Evolutionary conservation across 345 rosid genomes (phyloP).

Genomic region (Corymbia maculata): DNA sequence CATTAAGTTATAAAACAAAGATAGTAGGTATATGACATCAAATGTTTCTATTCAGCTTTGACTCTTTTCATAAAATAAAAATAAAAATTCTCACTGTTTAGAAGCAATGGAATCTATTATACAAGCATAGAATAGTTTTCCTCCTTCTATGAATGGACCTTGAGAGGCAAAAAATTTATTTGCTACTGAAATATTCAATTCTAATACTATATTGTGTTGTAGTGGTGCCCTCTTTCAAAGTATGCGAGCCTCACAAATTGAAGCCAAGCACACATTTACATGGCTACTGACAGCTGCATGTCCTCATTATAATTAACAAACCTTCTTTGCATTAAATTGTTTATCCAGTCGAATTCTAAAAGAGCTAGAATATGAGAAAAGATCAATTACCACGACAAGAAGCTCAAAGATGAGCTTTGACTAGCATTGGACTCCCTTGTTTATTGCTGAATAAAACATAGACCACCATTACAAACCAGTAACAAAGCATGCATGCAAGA

Average conservation of each 20-base stretch:
- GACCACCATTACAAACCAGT: background rate
- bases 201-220: background rate
- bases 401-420: background rate
- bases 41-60: background rate
- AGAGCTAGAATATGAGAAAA: background rate
- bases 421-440: background rate
- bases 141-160: background rate
- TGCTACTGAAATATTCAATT: background rate
- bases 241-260: background rate
- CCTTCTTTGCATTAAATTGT: background rate
- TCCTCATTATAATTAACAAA: background rate
- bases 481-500: background rate
- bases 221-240: background rate
- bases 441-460: background rate
- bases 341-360: background rate
- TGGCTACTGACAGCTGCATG: background rate
- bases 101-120: background rate
- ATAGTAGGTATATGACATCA: background rate
- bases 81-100: background rate
- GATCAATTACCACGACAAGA: background rate
- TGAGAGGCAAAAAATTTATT: background rate
- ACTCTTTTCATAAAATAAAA: background rate
- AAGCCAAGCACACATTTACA: background rate
- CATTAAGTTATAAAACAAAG: background rate
- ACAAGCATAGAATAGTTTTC: background rate